Conservation (phyloP, 352 stramenopile species). For the Phytophthora macrochlamydospora region DNA sequence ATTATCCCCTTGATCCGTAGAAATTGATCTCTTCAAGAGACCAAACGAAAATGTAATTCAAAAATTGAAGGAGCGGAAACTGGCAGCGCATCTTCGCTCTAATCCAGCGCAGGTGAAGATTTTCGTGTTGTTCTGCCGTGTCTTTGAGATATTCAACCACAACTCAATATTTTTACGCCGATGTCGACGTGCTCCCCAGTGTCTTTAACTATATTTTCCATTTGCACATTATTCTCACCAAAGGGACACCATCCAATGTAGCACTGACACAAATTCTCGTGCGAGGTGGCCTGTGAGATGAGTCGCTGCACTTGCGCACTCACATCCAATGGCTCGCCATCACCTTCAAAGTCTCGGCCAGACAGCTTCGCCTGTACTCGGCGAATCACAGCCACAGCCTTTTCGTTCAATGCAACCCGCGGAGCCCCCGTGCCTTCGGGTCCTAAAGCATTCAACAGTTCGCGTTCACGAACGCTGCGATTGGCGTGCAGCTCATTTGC, state of each 20-base stretch:
- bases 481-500: conserved; percentile 39
- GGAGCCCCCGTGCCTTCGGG: conserved; percentile 80
- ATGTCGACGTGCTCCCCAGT: no score
- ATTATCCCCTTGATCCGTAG: no score
- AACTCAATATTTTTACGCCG: no score
- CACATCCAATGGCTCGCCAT: conserved; percentile 72
- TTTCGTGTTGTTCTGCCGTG: no score
- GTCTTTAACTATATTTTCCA: no score
- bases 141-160: no score
- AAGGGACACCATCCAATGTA: conserved; percentile 99
- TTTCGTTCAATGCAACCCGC: conserved; percentile 94
- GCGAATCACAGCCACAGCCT: conserved; percentile 96
- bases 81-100: no score
- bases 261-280: conserved; percentile 98
- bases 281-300: conserved; percentile 97
- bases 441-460: conserved; percentile 78
- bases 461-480: conserved; percentile 82
- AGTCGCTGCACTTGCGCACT: conserved; percentile 94
- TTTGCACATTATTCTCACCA: conserved; percentile 47
- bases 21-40: no score
- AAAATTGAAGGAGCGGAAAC: no score
- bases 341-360: conserved; percentile 96
- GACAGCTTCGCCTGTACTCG: conserved; percentile 99
- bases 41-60: no score
- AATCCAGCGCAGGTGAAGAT: no score